phyloP scores from a whole-genome alignment of 441 rosid species.

The Gossypium trilobum region DNA sequence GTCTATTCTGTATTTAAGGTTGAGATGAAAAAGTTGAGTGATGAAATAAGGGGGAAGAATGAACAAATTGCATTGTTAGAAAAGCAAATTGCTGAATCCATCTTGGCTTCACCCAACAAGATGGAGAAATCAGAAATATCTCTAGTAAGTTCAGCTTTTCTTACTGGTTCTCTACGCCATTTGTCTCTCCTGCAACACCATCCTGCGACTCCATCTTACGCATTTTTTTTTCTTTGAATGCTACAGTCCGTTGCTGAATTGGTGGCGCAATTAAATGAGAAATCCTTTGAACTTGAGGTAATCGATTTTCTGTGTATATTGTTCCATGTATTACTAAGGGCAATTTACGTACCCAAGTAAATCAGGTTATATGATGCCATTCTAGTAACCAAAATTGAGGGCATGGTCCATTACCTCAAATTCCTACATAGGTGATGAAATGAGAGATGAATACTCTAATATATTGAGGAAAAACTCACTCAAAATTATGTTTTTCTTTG shows the following conservation, averaged over 20 bases:
- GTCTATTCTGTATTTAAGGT: slow-evolving; percentile 37
- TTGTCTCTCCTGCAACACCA: slow-evolving; percentile 5
- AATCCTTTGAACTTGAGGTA: slow-evolving; percentile 96
- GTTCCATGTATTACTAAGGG: not conserved
- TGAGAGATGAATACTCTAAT: not conserved
- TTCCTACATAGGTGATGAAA: not conserved
- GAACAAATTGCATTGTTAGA: slow-evolving; percentile 67
- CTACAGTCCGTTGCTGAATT: slow-evolving; percentile 71
- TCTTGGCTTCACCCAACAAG: slow-evolving; percentile 43
- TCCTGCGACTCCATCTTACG: slow-evolving; percentile 16
- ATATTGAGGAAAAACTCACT: not conserved
- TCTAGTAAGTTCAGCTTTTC: slow-evolving; percentile 35
- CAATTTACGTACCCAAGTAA: not conserved
- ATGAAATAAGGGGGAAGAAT: slow-evolving; percentile 62
- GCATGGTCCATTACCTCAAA: not conserved
- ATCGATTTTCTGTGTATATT: slow-evolving; percentile 22
- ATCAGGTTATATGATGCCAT: not conserved
- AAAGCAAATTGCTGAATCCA: slow-evolving; percentile 65
- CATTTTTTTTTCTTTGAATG: slow-evolving; percentile 10
- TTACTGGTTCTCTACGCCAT: slow-evolving; percentile 1
- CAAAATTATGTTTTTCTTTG: not conserved
- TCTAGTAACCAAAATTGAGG: not conserved
- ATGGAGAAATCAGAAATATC: slow-evolving; percentile 57
- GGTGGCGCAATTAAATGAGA: slow-evolving; percentile 73
- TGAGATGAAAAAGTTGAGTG: slow-evolving; percentile 55